Base-by-base conservation (phyloP, 306 rosid species). In the Vigna reflexopilosa region DNA sequence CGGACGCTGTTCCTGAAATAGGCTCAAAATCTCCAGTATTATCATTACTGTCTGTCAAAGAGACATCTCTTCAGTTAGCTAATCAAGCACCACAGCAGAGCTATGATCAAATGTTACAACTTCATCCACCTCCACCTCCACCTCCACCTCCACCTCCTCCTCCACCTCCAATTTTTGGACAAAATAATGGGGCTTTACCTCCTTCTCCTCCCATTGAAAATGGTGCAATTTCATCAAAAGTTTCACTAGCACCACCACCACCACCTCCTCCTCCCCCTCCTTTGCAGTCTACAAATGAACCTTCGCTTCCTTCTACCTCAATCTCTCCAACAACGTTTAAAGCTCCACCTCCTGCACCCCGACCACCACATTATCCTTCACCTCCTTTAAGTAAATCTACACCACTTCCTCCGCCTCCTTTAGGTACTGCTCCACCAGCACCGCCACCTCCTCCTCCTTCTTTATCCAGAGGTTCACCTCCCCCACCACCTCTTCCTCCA, bases 1-100 rank as follows among this genome's bases (percentile, higher is more conserved):
- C 83, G 56, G 81, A 81, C 48, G 70, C 78, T 76, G 75, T 75
- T 56, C 76, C 75, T 78, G 93, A 81, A 84, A 70, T 36, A 75
- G 83, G 70, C 65, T 57, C 84, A 54, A 73, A 82, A 49, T 48
- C 72, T 77, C 80, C 63, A 63, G 82, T 77, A 28, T 62, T 86
- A 42, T 61, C 84, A 36, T 40, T 83, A 42, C 67, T 58, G 20
- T 70, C 86, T 20, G 68, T 80, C 75, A 63, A 70, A 84, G 90
- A 86, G 77, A 67, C 82, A 57, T 34, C 38, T 66, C 66, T 73
- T 58, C 80, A 87, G 24, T 58, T 86, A 52, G 63, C 68, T 24
- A 67, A 75, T 59, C 75, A 64, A 62, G 48, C 55, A 20, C 55
- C 77, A 51, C 73, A 73, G 15, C 58, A 22, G 15, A 64, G 85